Percentiles rank a stretch among this genome's conserved stretches.
phyloP scores from a whole-genome alignment of 2,329 filamentous ascomycete species.

The Beauveria pseudobassiana region DNA sequence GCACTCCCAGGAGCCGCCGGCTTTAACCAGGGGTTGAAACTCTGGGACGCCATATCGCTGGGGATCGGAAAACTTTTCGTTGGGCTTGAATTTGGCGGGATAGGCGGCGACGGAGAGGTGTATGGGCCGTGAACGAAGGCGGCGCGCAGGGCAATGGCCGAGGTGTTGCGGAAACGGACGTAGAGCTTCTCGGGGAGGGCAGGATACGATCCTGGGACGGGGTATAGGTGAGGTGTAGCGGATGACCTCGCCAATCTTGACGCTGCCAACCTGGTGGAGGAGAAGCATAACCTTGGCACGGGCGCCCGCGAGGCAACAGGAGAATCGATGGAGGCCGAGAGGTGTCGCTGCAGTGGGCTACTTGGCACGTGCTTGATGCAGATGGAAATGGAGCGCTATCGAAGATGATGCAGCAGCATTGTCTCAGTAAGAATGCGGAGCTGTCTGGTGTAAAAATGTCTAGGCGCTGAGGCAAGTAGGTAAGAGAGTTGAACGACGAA shows the following conservation, averaged over 20 bases:
- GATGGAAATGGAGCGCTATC: not conserved
- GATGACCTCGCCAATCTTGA: constrained; percentile 91
- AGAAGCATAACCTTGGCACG: constrained; percentile 62
- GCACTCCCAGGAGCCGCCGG: constrained; percentile 79
- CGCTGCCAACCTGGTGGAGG: constrained; percentile 80
- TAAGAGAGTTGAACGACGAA: not conserved
- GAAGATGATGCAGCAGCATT: not conserved
- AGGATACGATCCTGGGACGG: constrained; percentile 84
- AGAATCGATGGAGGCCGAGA: not conserved
- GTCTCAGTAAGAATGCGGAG: not conserved
- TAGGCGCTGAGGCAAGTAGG: not conserved
- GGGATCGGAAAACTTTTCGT: constrained; percentile 64
- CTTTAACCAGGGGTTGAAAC: constrained; percentile 95
- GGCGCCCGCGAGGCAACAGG: constrained; percentile 1
- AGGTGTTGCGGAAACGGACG: constrained; percentile 87
- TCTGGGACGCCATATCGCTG: constrained; percentile 71
- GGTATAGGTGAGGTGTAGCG: constrained; percentile 91
- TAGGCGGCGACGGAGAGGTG: constrained; percentile 83
- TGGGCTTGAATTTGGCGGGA: constrained; percentile 74
- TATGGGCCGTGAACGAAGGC: constrained; percentile 97
- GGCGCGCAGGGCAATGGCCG: constrained; percentile 80
- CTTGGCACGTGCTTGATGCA: constrained; percentile 10
- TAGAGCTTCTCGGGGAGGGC: constrained; percentile 70
- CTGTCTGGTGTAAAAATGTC: not conserved
- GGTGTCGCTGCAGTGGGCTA: not conserved